Evolutionary conservation across 164 flowering plant species (phyloP).

Genomic region (Stephania cephalantha): DNA sequence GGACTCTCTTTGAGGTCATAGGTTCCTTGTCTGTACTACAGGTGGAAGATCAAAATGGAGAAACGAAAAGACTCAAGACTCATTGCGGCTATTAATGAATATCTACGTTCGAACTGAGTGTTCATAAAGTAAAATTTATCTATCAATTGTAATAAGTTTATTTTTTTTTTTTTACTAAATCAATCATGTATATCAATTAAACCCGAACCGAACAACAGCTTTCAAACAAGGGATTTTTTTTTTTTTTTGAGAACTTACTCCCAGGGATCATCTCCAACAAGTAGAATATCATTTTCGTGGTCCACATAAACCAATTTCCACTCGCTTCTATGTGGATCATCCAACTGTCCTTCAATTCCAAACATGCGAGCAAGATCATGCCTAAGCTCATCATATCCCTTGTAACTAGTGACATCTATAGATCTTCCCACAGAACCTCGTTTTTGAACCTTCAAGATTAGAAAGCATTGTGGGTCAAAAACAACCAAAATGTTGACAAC

Average conservation of each 20-base stretch:
- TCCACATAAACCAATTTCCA: slow-evolving; percentile 97
- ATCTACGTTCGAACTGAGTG: too few relatives aligned
- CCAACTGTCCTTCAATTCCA: slow-evolving; percentile 97
- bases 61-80: too few relatives aligned
- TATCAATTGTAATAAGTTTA: too few relatives aligned
- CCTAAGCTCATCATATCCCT: slow-evolving; percentile 87
- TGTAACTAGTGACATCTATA: slow-evolving; percentile 76
- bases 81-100: too few relatives aligned
- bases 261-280: slow-evolving; percentile 99
- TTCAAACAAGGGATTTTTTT: too few relatives aligned
- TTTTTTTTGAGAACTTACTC: slow-evolving; percentile 52
- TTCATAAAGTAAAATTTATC: too few relatives aligned
- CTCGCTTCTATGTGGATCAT: slow-evolving; percentile 74
- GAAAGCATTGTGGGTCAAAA: background rate
- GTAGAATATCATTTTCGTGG: slow-evolving; percentile 84
- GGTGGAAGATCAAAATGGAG: too few relatives aligned
- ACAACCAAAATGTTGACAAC: background rate
- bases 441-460: slow-evolving; percentile 66
- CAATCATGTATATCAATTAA: too few relatives aligned
- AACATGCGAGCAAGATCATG: slow-evolving; percentile 91
- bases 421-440: slow-evolving; percentile 98
- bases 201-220: too few relatives aligned
- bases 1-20: too few relatives aligned
- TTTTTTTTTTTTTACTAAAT: too few relatives aligned
- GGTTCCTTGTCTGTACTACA: too few relatives aligned